Evolutionary conservation across 805 yeast species (phyloP).

Genomic region (Nakazawaea ernobii): DNA sequence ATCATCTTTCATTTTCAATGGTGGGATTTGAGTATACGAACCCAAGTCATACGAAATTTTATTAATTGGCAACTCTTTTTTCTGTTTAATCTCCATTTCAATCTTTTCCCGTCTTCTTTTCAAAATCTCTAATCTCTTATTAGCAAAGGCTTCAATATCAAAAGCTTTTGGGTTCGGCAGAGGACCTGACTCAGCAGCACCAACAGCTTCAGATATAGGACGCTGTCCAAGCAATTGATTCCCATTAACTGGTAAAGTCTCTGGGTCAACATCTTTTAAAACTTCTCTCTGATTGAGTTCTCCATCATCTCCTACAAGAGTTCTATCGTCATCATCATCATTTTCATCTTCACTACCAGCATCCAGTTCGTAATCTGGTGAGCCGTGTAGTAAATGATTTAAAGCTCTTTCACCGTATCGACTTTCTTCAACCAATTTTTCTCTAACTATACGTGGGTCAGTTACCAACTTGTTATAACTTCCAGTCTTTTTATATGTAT

Average conservation of each 20-base stretch:
- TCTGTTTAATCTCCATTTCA: slow-evolving; percentile 26
- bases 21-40: slow-evolving; percentile 19
- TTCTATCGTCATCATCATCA: slow-evolving; percentile 12
- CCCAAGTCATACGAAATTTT: slow-evolving; percentile 25
- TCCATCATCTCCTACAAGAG: slow-evolving; percentile 2
- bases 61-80: slow-evolving; percentile 27
- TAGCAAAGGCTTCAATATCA: slow-evolving; percentile 55
- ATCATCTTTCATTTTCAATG: slow-evolving; percentile 16
- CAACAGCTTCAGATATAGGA: neutral
- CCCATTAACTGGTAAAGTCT: slow-evolving; percentile 11
- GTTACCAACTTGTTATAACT: slow-evolving; percentile 53
- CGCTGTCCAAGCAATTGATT: neutral
- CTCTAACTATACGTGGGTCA: slow-evolving; percentile 67
- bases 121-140: slow-evolving; percentile 35
- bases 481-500: slow-evolving; percentile 80
- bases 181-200: neutral
- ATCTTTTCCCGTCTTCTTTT: slow-evolving; percentile 26
- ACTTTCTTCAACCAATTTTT: slow-evolving; percentile 75
- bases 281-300: neutral
- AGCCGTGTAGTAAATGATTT: slow-evolving; percentile 43
- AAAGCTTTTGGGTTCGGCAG: slow-evolving; percentile 24
- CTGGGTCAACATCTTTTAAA: slow-evolving; percentile 12
- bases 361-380: neutral
- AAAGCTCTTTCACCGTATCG: slow-evolving; percentile 75
- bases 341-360: slow-evolving; percentile 21